Evolutionary conservation across 495 filamentous ascomycete species (phyloP).

Genomic region (Lichenothelia convexa): DNA sequence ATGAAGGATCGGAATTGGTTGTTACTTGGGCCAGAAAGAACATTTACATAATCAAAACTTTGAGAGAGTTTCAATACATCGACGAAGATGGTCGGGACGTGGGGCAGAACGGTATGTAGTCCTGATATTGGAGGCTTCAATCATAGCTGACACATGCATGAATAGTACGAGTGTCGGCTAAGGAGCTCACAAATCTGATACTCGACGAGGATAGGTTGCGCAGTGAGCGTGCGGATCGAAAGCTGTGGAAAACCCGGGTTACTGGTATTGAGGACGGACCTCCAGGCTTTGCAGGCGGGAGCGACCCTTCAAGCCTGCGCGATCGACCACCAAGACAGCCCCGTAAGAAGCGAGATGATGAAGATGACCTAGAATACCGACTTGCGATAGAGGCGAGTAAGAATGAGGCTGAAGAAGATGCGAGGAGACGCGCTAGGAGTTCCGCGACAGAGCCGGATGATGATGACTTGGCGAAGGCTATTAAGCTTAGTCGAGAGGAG

Average conservation of each 20-base stretch:
- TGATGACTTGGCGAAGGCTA: conserved; percentile 82
- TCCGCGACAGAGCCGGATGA: conserved; percentile 37
- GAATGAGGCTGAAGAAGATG: conserved; percentile 84
- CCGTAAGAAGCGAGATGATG: conserved; percentile 29
- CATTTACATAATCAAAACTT: conserved; percentile 94
- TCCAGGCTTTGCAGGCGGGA: conserved; percentile 5
- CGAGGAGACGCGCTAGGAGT: conserved; percentile 43
- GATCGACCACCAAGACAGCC: conserved; percentile 7
- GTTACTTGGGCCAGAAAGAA: conserved; percentile 98
- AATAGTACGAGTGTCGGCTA: conserved; percentile 83
- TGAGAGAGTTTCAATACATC: conserved; percentile 89
- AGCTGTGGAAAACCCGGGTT: conserved; percentile 91
- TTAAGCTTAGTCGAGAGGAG: conserved; percentile 90
- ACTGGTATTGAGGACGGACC: conserved; percentile 76
- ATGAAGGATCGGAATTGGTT: conserved; percentile 90
- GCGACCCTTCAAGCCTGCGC: conserved; percentile 3
- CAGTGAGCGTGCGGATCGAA: conserved; percentile 76
- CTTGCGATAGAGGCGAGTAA: conserved; percentile 95
- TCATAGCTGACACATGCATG: conserved; percentile 8
- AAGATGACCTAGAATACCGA: conserved; percentile 84
- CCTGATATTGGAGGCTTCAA: not conserved
- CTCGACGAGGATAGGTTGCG: conserved; percentile 89
- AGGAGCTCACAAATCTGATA: conserved; percentile 87
- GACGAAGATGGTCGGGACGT: conserved; percentile 92
- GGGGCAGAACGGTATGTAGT: conserved; percentile 67